Base-by-base conservation (phyloP, 2,329 filamentous ascomycete genomes). In the Tolypocladium inflatum region DNA sequence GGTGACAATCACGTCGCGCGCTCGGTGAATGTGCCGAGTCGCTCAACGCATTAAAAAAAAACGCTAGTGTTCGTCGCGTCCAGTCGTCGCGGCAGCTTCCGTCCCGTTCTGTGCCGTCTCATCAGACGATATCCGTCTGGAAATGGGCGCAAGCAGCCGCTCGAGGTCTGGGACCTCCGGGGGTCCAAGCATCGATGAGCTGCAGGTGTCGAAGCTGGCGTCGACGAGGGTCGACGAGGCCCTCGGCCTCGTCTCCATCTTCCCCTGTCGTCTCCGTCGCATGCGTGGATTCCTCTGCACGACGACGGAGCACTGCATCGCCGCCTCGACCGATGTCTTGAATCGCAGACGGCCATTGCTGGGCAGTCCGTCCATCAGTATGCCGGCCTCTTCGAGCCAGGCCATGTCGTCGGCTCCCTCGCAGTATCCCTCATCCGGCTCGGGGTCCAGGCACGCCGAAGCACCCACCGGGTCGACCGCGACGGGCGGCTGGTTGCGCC, bases 271-370 rank as follows among this genome's bases (percentile, higher is more conserved):
- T 48, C 61, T 57, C 39, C 58, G 58, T 38, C 60, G 57, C 58
- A 64, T 61, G 8, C 60, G 56, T 13, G 58, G 57, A 8, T 33
- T 42, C 51, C 59, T 62, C 23, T 59, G 56, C 5, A 63, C 60
- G n/a, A 63, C 41, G 19, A 50, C 51, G 9, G 60, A 56, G 42
- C 62, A 61, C 6, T 60, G 54, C 33, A 62, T 53, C 19, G 63
- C 61, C 38, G 58, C 56, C 45, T 63, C 60, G 10, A 58, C 55
- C 23, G 61, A 60, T 13, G 59, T 56, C 30, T 50, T 53, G 26
- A 60, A 62, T 15, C 37, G 38, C 41, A 62, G 41, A 9, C 55
- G 42, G n/a, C 58, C 54, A 30, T 55, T 58, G 42, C 45, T 51
- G 11, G 58, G 33, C n/a, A 53, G n/a, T 15, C 56, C 57, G 26